These are phyloP conservation scores for Pestalotiopsis sp. DNA, from an alignment of 2,329 filamentous ascomycete species.

Conservation along the genomic window DNA sequence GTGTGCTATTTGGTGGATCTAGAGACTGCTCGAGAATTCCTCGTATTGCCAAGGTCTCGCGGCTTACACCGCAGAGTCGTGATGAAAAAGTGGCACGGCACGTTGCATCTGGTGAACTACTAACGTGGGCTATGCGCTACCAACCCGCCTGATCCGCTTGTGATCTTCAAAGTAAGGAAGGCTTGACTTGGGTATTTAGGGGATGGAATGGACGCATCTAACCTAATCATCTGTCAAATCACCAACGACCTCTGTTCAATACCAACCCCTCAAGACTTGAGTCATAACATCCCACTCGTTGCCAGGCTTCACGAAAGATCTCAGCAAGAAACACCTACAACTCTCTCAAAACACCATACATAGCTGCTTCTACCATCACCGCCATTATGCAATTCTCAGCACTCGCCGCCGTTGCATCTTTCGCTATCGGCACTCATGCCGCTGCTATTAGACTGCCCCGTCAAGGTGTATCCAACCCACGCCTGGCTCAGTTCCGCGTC, in stretches of 20 bases:
- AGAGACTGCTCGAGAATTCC: background rate
- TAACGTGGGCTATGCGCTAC: background rate
- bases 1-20: background rate
- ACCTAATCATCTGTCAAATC: background rate
- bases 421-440: slow-evolving; percentile 2
- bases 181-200: background rate
- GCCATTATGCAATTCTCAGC: slow-evolving; percentile 4
- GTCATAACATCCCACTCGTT: background rate
- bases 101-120: background rate
- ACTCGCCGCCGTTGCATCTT: slow-evolving; percentile 4
- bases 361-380: background rate
- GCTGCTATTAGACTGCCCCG: slow-evolving; percentile 10
- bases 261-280: background rate
- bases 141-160: background rate
- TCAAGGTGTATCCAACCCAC: slow-evolving; percentile 16
- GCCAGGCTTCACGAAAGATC: background rate
- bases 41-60: background rate
- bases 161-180: background rate
- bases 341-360: background rate
- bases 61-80: background rate
- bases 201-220: background rate
- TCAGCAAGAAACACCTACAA: background rate
- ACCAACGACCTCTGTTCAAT: background rate
- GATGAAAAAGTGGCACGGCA: background rate
- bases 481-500: slow-evolving; percentile 16